A percentile compares a stretch with the other conserved stretches of the same genome.
Conservation (phyloP, 1,284 basidiomycete genomes). For the Cystobasidiaceae sp. region DNA sequence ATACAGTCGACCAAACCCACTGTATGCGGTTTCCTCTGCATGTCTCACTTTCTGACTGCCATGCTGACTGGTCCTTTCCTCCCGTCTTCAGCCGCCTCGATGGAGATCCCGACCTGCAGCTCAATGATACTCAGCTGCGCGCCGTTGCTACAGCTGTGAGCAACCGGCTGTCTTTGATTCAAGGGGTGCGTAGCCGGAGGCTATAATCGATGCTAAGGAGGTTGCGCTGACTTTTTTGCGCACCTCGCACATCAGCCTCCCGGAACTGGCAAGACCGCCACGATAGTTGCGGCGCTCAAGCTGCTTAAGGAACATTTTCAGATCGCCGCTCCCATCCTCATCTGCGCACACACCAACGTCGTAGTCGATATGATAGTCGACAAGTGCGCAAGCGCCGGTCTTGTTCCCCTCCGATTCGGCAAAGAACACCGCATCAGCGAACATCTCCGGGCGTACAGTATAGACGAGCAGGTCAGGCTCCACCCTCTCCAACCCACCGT, state of each 20-base stretch:
- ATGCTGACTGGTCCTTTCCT: neutral
- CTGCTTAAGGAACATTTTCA: slow-evolving; percentile 82
- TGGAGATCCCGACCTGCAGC: slow-evolving; percentile 68
- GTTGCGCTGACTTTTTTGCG: no score
- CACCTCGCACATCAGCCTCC: slow-evolving; percentile 64
- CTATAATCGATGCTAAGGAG: no score
- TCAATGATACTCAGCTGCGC: slow-evolving; percentile 73
- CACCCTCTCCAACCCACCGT: slow-evolving; percentile 49
- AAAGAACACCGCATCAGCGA: slow-evolving; percentile 59
- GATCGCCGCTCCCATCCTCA: slow-evolving; percentile 74
- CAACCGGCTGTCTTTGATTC: slow-evolving; percentile 70
- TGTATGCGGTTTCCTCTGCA: neutral
- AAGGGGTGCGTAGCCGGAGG: slow-evolving; percentile 63
- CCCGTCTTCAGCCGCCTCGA: slow-evolving; percentile 50
- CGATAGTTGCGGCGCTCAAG: slow-evolving; percentile 76
- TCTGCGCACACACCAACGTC: slow-evolving; percentile 88
- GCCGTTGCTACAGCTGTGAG: slow-evolving; percentile 84
- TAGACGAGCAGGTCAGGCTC: slow-evolving; percentile 61
- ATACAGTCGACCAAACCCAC: slow-evolving; percentile 49
- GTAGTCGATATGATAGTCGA: slow-evolving; percentile 90
- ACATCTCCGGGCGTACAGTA: slow-evolving; percentile 57
- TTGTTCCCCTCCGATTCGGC: slow-evolving; percentile 73
- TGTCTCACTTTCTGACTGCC: slow-evolving; percentile 25
- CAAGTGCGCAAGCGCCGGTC: slow-evolving; percentile 58
- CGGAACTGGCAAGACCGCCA: slow-evolving; percentile 89